Evolutionary conservation across 2,329 filamentous ascomycete species (phyloP), one percentile per base, ranked within the genome.

Genomic region (Fonsecaea pedrosoi): DNA sequence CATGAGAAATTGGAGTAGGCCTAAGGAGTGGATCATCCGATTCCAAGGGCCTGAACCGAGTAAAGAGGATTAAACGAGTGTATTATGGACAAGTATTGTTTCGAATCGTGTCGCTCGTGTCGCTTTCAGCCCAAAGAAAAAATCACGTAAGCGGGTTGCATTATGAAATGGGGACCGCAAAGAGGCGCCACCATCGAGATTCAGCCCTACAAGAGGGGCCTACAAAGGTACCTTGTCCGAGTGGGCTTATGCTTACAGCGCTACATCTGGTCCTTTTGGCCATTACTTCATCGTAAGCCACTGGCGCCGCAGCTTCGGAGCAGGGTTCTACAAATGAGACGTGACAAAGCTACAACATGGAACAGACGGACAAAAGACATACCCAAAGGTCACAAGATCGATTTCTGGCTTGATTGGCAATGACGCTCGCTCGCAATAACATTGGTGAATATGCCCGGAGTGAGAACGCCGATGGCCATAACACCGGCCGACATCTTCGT

Each of bases 61-160:
- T 3, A 40, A 15, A 40, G 12, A 40, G 12, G 38, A 48, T 3
- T 21, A 48, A 3, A 21, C 12, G n/a, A 48, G 9, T 6, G n/a
- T 48, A 18, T 21, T 48, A 10, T 7, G 18, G 4, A 32, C 30
- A 6, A 32, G 30, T 5, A 32, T 32, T 6, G 30, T 32, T 32
- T 32, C 30, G 30, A 32, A 6, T 7, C 12, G 6, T 48, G n/a
- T 48, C 42, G n/a, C 18, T 7, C n/a, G n/a, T 12, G n/a, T 3
- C 8, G 42, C 42, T 10, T 8, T 7, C 1, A 10, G 9, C 21
- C n/a, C 38, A 40, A 13, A 3, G 15, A 42, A 15, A 42, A 21
- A 40, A 58, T 42, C 18, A 58, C 55, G 35, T 58, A 58, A 58
- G 55, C 55, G 18, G 55, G 2, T 15, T 42, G 55, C 55, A 42